Base-by-base conservation (phyloP, 2,329 filamentous ascomycete species). In the Colletotrichum destructivum region DNA sequence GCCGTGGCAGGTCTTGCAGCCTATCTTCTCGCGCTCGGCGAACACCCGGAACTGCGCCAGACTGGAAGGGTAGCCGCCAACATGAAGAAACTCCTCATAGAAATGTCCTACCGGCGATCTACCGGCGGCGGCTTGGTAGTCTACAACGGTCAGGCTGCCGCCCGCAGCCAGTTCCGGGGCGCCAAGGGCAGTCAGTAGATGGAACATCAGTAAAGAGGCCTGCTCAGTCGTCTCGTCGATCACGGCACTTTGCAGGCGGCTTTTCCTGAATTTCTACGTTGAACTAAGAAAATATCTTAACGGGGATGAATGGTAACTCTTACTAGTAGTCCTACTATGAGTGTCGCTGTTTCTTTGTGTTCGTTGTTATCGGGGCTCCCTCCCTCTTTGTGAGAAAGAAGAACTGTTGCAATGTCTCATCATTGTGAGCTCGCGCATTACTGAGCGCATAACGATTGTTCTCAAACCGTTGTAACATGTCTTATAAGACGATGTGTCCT, bases 151-250 rank as follows among this genome's bases (percentile, higher is more conserved):
- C 49, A 63, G 21, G 21, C 49, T 5, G 61, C 38, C 13, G 15
- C 55, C 62, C 55, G 51, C 21, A 4, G 6, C 5, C 46, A 46
- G 3, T 23, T 16, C 18, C 21, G 42, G 1, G 35, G 59, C 26
- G 59, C 59, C 44, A 62, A 62, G 46, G 26, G 26, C 26, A 31
- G 47, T 62, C 44, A 62, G 31, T 21, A 62, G 23, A 51, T 44
- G 16, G 3, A 40, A 62, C 18, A 42, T 62, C 3, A 49, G 26
- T 18, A 23, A 31, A 42, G 44, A 62, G 59, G 59, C 59, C 16
- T 62, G 46, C 46, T 62, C 59, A 7, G 59, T 62, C 16, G 59
- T 62, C 26, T 62, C 44, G 26, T 62, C 59, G 9, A 62, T 26
- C 1, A 35, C 40, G 16, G 35, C 59, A 35, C 31, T 35, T 31